These are phyloP conservation scores for Candida ascalaphidarum DNA, from an alignment of 805 yeast species.

Conservation along the genomic window DNA sequence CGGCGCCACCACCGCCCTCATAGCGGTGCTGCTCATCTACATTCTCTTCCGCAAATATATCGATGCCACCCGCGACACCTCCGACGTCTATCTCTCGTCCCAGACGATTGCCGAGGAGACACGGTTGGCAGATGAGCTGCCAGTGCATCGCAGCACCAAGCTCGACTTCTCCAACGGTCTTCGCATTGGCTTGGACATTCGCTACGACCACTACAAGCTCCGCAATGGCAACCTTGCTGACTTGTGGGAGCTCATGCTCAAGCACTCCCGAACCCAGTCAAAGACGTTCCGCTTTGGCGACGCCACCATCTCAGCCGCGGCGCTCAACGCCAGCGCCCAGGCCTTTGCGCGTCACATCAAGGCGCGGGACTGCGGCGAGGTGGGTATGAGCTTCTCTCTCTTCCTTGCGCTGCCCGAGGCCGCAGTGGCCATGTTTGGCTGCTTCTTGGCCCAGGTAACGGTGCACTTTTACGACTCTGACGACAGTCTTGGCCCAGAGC, in stretches of 20 bases:
- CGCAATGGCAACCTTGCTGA: constrained; percentile 74
- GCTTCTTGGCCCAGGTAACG: constrained; percentile 34
- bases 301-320: constrained; percentile 8
- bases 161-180: constrained; percentile 67
- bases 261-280: constrained; percentile 9
- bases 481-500: no score
- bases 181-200: constrained; percentile 58
- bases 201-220: constrained; percentile 50
- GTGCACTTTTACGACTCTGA: constrained; percentile 28
- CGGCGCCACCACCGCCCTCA: constrained; percentile 1
- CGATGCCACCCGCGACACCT: constrained; percentile 43
- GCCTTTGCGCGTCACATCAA: constrained; percentile 10
- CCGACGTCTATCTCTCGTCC: constrained; percentile 45
- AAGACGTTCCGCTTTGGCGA: constrained; percentile 14
- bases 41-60: constrained; percentile 14
- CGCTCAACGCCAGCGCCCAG: constrained; percentile 20
- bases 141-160: constrained; percentile 66
- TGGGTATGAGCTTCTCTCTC: constrained; percentile 18
- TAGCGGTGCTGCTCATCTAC: constrained; percentile 10
- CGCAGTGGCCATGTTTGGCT: constrained; percentile 32
- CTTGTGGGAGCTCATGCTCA: constrained; percentile 50
- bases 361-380: constrained; percentile 5
- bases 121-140: constrained; percentile 61
- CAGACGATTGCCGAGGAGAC: constrained; percentile 64
- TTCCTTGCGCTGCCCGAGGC: constrained; percentile 18